Percentiles rank a stretch among this genome's conserved stretches.
phyloP scores from a whole-genome alignment of 768 basidiomycete species.

The Tubosaeta sp. region DNA sequence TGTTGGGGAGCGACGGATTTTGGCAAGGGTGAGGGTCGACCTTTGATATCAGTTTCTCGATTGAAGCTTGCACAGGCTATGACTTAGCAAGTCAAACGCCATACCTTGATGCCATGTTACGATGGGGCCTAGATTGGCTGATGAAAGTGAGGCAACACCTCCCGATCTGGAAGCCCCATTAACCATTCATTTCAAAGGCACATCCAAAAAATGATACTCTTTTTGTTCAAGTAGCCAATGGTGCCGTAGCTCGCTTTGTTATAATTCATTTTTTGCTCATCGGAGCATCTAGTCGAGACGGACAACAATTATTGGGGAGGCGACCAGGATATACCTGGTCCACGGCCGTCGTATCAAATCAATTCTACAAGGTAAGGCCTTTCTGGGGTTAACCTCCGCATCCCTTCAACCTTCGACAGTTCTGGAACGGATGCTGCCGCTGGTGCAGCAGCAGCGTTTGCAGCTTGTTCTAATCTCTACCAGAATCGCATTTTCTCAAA shows the following conservation, averaged over 20 bases:
- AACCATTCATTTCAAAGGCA: conserved; percentile 45
- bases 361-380: conserved; percentile 52
- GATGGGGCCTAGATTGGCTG: conserved; percentile 91
- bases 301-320: conserved; percentile 90
- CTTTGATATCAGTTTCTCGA: neutral
- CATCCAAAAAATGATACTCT: conserved; percentile 72
- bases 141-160: conserved; percentile 58
- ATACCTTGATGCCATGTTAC: conserved; percentile 87
- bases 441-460: conserved; percentile 78
- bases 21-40: conserved; percentile 54
- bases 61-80: conserved; percentile 49
- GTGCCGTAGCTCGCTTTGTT: conserved; percentile 28
- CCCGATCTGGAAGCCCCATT: neutral
- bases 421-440: conserved; percentile 93
- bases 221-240: conserved; percentile 71
- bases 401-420: conserved; percentile 21
- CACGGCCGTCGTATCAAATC: conserved; percentile 74
- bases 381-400: neutral
- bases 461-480: conserved; percentile 83
- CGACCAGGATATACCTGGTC: conserved; percentile 68
- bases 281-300: conserved; percentile 39
- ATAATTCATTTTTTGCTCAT: neutral
- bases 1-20: conserved; percentile 90
- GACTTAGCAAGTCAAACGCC: conserved; percentile 81
- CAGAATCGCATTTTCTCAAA: conserved; percentile 52